Conservation (phyloP, 768 basidiomycete species). For the Filobasidium floriforme region DNA sequence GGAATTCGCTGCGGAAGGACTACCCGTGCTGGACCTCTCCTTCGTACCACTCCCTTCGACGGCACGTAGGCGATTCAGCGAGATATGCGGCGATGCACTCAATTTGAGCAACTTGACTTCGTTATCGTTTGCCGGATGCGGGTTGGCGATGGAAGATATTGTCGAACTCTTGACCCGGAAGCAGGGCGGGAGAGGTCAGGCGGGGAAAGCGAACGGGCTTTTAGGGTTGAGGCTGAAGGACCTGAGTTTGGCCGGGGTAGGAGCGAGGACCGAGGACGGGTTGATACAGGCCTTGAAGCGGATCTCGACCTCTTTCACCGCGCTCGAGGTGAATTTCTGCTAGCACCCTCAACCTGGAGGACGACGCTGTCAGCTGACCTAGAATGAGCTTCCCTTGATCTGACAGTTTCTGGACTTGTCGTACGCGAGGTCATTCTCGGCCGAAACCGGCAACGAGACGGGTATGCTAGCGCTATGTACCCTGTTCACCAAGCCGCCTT, state of each 20-base stretch:
- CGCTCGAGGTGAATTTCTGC: not conserved
- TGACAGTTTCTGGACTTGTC: not conserved
- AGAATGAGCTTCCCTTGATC: not conserved
- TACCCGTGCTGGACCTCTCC: slow-evolving; percentile 1
- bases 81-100: not conserved
- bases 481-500: not conserved
- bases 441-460: too few relatives aligned
- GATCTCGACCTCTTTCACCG: not conserved
- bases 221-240: not conserved
- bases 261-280: not conserved
- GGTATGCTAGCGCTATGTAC: too few relatives aligned
- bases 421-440: not conserved
- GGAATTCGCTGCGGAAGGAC: not conserved
- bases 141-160: not conserved
- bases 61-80: not conserved
- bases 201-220: not conserved
- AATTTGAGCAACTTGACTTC: not conserved
- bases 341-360: not conserved
- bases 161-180: not conserved
- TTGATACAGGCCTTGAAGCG: not conserved
- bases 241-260: not conserved
- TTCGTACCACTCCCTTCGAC: not conserved
- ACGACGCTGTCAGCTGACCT: not conserved
- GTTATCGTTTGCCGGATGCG: not conserved
- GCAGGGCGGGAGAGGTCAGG: too few relatives aligned